phyloP scores from a whole-genome alignment of 495 filamentous ascomycete species.

The Trichoderma erinaceum region DNA sequence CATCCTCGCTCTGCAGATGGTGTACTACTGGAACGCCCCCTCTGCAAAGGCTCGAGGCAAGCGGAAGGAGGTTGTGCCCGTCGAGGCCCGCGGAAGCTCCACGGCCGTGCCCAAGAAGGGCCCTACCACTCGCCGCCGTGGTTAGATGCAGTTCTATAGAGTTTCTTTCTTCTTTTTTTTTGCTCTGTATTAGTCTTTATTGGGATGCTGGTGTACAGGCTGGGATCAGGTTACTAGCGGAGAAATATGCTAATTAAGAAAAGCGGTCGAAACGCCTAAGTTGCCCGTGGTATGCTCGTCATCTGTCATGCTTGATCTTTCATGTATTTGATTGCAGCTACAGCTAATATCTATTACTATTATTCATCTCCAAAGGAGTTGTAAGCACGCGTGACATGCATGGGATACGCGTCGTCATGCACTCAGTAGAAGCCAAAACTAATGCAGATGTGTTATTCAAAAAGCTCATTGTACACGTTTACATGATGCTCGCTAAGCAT shows the following conservation, averaged over 20 bases:
- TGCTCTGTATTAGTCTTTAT: not conserved
- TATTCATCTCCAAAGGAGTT: not conserved
- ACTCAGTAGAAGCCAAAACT: not conserved
- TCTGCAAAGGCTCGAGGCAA: constrained; percentile 49
- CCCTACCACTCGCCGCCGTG: constrained; percentile 49
- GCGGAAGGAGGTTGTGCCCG: constrained; percentile 30
- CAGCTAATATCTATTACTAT: not conserved
- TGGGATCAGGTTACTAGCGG: not conserved
- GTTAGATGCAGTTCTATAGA: constrained; percentile 25
- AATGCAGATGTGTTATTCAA: not conserved
- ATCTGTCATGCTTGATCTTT: not conserved
- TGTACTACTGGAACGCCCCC: constrained; percentile 90
- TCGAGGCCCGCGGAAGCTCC: constrained; percentile 18
- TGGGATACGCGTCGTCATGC: not conserved
- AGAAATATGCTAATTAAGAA: not conserved
- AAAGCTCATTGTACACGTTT: not conserved
- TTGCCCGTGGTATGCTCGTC: constrained; percentile 5
- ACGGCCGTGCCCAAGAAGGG: constrained; percentile 35
- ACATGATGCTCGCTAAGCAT: not conserved
- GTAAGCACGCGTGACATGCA: not conserved
- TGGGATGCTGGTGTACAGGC: constrained; percentile 2
- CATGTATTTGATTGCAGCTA: not conserved
- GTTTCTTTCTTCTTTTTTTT: not conserved
- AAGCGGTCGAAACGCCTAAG: not conserved
- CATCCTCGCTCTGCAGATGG: constrained; percentile 82